A percentile compares a stretch with the other conserved stretches of the same genome.
Evolutionary conservation across 2,329 filamentous ascomycete species (phyloP).

Genomic region (Tolypocladium ovalisporum): DNA sequence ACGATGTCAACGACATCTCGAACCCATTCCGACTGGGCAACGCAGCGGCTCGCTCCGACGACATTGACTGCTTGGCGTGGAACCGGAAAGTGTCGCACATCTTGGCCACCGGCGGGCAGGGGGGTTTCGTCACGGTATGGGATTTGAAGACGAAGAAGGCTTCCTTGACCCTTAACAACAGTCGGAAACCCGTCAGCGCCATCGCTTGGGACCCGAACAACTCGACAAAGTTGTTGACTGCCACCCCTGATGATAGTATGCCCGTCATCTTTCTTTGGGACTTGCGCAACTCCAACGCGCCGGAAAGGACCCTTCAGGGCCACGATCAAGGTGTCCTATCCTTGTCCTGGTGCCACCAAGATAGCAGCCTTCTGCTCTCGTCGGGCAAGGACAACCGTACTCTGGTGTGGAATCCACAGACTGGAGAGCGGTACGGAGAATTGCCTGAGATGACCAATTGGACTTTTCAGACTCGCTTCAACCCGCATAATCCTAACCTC

Average conservation of each 20-base stretch:
- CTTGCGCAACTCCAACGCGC: constrained; percentile 88
- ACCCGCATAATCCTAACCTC: constrained; percentile 83
- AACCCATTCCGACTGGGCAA: constrained; percentile 86
- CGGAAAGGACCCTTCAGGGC: constrained; percentile 78
- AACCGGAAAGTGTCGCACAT: constrained; percentile 98
- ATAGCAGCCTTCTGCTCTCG: constrained; percentile 79
- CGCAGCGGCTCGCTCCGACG: constrained; percentile 78
- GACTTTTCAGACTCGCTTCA: constrained; percentile 93
- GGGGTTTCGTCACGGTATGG: constrained; percentile 96
- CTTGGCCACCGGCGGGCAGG: constrained; percentile 82
- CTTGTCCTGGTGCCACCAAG: constrained; percentile 89
- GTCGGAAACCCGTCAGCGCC: constrained; percentile 85
- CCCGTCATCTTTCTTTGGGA: constrained; percentile 92
- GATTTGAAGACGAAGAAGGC: constrained; percentile 97
- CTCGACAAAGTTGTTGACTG: constrained; percentile 87
- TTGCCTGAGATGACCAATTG: constrained; percentile 98
- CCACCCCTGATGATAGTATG: constrained; percentile 78
- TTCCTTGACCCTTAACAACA: constrained; percentile 90
- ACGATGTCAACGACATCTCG: constrained; percentile 81
- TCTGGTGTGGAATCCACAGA: constrained; percentile 92
- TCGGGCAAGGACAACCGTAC: constrained; percentile 96
- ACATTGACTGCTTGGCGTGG: constrained; percentile 95
- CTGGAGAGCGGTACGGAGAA: constrained; percentile 77
- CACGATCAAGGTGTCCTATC: constrained; percentile 92
- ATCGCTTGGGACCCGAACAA: constrained; percentile 96